These are phyloP conservation scores for Pterocarpus santalinus DNA, from an alignment of 306 rosid genomes.

Conservation along the genomic window DNA sequence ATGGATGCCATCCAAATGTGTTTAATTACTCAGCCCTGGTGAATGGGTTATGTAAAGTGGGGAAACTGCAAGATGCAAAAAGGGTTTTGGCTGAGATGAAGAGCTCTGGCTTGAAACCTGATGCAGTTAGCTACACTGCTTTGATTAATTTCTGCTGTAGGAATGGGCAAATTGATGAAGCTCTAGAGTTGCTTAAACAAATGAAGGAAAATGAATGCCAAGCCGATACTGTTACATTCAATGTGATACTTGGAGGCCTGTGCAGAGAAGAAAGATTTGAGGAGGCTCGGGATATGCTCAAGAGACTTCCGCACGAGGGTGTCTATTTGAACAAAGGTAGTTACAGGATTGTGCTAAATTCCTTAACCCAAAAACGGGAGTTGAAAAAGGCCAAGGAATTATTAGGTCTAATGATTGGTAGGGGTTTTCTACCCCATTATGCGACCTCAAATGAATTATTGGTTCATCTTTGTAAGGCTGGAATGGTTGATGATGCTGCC, in stretches of 20 bases:
- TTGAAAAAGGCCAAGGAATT: slow-evolving; percentile 65
- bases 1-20: slow-evolving; percentile 81
- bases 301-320: slow-evolving; percentile 79
- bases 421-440: slow-evolving; percentile 83
- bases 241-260: slow-evolving; percentile 81
- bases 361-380: slow-evolving; percentile 65
- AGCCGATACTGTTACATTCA: slow-evolving; percentile 76
- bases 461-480: slow-evolving; percentile 71
- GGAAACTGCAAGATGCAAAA: slow-evolving; percentile 67
- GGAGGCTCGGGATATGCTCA: slow-evolving; percentile 79
- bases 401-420: slow-evolving; percentile 70
- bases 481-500: slow-evolving; percentile 75
- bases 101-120: slow-evolving; percentile 68
- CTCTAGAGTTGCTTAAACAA: slow-evolving; percentile 70
- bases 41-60: slow-evolving; percentile 72
- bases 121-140: slow-evolving; percentile 72
- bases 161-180: slow-evolving; percentile 65
- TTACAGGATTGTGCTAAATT: slow-evolving; percentile 85
- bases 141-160: slow-evolving; percentile 74
- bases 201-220: slow-evolving; percentile 70
- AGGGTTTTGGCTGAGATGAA: slow-evolving; percentile 68
- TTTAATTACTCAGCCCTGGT: slow-evolving; percentile 76
- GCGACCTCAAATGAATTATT: slow-evolving; percentile 85
- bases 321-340: slow-evolving; percentile 81
- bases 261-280: slow-evolving; percentile 70